phyloP scores from a whole-genome alignment of 345 rosid genomes.

The Hypericum perforatum region DNA sequence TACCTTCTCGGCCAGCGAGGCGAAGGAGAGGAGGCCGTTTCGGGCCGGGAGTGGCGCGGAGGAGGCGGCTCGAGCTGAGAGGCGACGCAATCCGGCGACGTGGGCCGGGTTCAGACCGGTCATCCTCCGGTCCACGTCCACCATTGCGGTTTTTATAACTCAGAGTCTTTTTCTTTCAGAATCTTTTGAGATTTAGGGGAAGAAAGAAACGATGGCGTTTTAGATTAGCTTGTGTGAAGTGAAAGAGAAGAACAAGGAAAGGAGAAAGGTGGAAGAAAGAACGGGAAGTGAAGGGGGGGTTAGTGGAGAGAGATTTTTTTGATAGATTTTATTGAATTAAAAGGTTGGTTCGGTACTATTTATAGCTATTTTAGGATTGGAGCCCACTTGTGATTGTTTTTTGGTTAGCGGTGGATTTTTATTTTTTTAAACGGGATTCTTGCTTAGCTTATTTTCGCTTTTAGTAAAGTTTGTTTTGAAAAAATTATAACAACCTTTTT shows the following conservation, averaged over 20 bases:
- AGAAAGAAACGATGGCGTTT: not conserved
- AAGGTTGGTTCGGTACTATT: constrained; percentile 19
- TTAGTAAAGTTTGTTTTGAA: too few relatives aligned
- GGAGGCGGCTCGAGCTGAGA: constrained; percentile 86
- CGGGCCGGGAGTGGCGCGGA: constrained; percentile 45
- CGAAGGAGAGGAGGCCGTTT: constrained; percentile 58
- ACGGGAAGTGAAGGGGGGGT: constrained; percentile 1
- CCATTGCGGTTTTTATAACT: constrained; percentile 30
- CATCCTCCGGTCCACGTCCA: constrained; percentile 96
- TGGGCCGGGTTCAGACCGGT: constrained; percentile 82
- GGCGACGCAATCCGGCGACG: constrained; percentile 86
- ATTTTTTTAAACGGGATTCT: not conserved
- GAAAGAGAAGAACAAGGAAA: not conserved
- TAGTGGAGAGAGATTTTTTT: not conserved
- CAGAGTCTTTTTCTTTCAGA: not conserved
- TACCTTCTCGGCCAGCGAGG: constrained; percentile 67
- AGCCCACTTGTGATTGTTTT: constrained; percentile 21
- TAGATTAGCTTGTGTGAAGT: not conserved
- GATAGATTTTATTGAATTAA: not conserved
- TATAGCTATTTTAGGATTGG: constrained; percentile 26
- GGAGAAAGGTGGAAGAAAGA: constrained; percentile 12
- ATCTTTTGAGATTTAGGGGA: not conserved
- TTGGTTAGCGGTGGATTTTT: not conserved
- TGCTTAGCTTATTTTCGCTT: too few relatives aligned
- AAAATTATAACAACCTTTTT: too few relatives aligned